Evolutionary conservation across 164 flowering plant species (phyloP), one percentile per base, ranked within the genome.

Genomic region (Vitis riparia): DNA sequence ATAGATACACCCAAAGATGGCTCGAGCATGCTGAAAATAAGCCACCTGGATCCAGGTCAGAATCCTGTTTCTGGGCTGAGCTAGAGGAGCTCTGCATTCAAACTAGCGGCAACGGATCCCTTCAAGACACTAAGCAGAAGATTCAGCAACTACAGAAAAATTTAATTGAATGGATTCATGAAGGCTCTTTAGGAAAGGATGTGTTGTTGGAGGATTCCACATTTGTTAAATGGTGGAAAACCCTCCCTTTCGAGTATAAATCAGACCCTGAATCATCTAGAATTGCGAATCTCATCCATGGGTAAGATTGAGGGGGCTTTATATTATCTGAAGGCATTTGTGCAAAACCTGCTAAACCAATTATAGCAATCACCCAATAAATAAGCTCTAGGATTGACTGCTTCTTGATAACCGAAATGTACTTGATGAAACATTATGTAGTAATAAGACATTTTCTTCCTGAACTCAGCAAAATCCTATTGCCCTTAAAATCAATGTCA

Each of bases 171-270:
- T 83, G 89, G 91, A 29, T 59, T 51, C 1, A 3, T 0, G 55
- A n/a, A 8, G 72, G 71, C 29, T 53, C 51, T 62, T 19, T 81
- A 44, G 52, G 71, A 5, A 76, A 68, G 17, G 87, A 83, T 74
- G 82, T 83, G 61, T 75, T 81, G 63, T 73, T 91, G 69, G 84
- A 84, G 55, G 82, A 61, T 5, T 82, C 98, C 62, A 86, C 91
- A 59, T 86, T 90, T 67, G 68, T 76, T 23, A 79, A 84, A 75
- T 90, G 93, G 95, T 89, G 92, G 95, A 83, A 66, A 44, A 75
- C 72, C 32, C 88, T 88, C 11, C 91, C 89, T 29, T 8, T 15
- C 15, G 70, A 78, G 9, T 86, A 83, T 50, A 78, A 32, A 63
- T 50, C 69, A 51, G 51, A 3, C 6, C 44, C 44, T 37, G 44